Evolutionary conservation across 2,329 filamentous ascomycete genomes (phyloP).

Genomic region (Apiospora kogelbergensis): DNA sequence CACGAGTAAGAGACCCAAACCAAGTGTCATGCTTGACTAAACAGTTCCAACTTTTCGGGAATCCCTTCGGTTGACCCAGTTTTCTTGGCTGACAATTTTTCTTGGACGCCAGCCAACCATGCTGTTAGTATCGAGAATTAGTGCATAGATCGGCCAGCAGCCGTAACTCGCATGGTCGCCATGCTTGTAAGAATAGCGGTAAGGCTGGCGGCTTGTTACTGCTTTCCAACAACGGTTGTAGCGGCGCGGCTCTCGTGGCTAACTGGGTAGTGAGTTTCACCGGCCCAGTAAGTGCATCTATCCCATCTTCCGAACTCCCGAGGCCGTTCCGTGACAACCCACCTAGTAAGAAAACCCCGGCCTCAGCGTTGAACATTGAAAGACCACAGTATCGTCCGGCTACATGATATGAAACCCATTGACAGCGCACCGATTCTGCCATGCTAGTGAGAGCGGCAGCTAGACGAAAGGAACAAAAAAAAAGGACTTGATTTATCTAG

Average conservation of each 20-base stretch:
- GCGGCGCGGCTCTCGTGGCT: neutral
- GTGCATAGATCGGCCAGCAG: neutral
- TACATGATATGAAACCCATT: too few species aligned
- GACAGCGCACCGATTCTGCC: neutral
- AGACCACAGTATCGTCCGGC: neutral
- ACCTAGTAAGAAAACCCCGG: neutral
- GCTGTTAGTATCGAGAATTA: neutral
- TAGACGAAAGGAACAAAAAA: neutral
- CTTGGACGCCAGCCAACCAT: neutral
- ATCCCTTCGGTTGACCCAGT: neutral
- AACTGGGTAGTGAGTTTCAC: neutral
- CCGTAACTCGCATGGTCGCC: neutral
- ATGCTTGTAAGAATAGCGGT: neutral
- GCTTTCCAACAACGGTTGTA: neutral
- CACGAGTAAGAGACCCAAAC: neutral
- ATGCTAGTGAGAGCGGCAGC: neutral
- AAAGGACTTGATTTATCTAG: conserved; percentile 7
- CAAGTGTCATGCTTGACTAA: conserved; percentile 2
- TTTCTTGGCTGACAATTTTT: conserved; percentile 6
- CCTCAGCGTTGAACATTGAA: neutral
- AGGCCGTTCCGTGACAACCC: neutral
- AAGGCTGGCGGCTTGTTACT: neutral
- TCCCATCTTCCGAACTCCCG: neutral
- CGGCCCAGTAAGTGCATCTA: neutral
- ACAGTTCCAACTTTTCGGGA: conserved; percentile 1